Conservation (phyloP, 371 early-diverging fungal species). For the Phascolomyces articulosus region DNA sequence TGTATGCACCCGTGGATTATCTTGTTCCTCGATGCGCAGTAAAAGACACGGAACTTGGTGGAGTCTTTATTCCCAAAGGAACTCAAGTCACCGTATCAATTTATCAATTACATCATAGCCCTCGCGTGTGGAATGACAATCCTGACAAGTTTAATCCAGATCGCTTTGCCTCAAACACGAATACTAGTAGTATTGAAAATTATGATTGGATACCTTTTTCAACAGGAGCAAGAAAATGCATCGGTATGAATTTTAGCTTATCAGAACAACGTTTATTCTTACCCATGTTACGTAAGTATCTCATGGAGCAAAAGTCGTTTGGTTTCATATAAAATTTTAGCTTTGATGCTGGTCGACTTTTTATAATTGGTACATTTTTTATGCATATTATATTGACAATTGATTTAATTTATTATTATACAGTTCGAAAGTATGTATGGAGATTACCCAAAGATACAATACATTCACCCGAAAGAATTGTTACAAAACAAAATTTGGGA, state of each 20-base stretch:
- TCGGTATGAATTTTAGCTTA: constrained; percentile 39
- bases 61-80: too few species aligned
- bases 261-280: constrained; percentile 37
- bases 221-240: constrained; percentile 42
- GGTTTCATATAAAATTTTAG: too few species aligned
- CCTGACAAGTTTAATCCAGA: constrained; percentile 24
- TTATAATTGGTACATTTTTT: background rate
- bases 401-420: background rate
- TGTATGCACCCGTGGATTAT: constrained; percentile 8
- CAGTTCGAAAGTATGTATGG: constrained; percentile 29
- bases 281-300: constrained; percentile 33
- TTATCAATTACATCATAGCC: constrained; percentile 18
- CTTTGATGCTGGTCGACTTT: too few species aligned
- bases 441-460: constrained; percentile 18
- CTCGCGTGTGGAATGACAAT: constrained; percentile 21
- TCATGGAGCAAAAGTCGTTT: too few species aligned
- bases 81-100: constrained; percentile 14
- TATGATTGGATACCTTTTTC: constrained; percentile 21
- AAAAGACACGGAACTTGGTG: constrained; percentile 17
- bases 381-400: too few species aligned
- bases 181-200: constrained; percentile 6
- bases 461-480: constrained; percentile 11
- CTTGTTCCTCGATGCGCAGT: constrained; percentile 15
- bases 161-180: constrained; percentile 17
- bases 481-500: constrained; percentile 3